Evolutionary conservation across 306 rosid species (phyloP), one percentile per base, ranked within the genome.

Genomic region (Lathyrus oleraceus): DNA sequence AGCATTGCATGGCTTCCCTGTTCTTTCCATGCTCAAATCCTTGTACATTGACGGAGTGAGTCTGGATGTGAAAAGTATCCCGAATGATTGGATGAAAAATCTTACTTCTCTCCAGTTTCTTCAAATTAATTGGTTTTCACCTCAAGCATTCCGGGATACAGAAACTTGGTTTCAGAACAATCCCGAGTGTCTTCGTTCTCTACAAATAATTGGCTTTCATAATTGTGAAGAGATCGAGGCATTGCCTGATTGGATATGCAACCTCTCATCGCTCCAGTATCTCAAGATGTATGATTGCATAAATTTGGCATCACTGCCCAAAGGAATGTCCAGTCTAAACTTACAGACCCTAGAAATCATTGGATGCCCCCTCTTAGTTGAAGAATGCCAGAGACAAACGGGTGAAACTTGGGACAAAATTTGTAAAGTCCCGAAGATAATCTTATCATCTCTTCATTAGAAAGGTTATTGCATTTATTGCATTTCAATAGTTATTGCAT

Each of bases 191-290:
- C 36, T 64, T 43, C 56, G 39, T 64, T 64, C 69, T n/a, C 69
- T 64, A 8, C 39, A 64, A 23, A 64, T 3, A 23, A 14, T 64
- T 4, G 1, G 6, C 25, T 7, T 43, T 5, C 11, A 8, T 40
- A 1, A 20, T 39, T 42, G 12, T 43, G 14, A 42, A 21, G 54
- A 11, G 23, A 13, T 36, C 10, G 9, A 14, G 39, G 61, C 28
- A n/a, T 44, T 45, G 71, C 71, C 71, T 9, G 59, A 66, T 28
- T 66, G 71, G 71, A 45, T 66, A 6, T 66, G 71, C 71, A 54
- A 54, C 16, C 36, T 54, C 43, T 47, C 58, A 47, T 66, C 58
- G 15, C 71, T 66, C 2, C 15, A 47, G 43, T 44, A 25, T 23
- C 13, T 47, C 2, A 5, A 2, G 11, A 4, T 66, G 4, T 2